Base-by-base conservation (phyloP, 495 filamentous ascomycete species). In the Chlorociboria aeruginascens region DNA sequence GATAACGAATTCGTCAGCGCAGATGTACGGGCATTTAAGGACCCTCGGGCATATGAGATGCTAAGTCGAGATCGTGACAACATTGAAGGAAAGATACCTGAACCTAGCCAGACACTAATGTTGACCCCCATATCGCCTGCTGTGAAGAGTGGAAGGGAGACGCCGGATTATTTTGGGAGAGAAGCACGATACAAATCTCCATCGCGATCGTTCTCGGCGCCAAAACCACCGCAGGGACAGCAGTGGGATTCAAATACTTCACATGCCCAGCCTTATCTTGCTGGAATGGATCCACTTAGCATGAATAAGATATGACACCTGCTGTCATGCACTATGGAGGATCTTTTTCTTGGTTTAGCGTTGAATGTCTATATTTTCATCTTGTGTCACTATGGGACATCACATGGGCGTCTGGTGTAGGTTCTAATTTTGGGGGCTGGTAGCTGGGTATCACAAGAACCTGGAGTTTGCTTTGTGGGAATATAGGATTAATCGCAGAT, bases 1-100 rank as follows among this genome's bases (percentile, higher is more conserved):
- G 59, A 68, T 59, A 74, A 67, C 55, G 92, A 97, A 56, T 97
- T 94, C 55, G 87, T 94, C 52, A 89, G 85, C 11, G 82, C 82
- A 16, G 90, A 96, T 54, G 89, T 87, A 20, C 67, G 73, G 60
- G 66, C 77, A 56, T 74, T 80, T 47, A 67, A 72, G 58, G 78
- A 84, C 47, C 68, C 72, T 55, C 43, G 43, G 10, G 77, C 80
- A 54, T 93, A 88, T 72, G 86, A 95, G 67, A 89, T 94, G 81
- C 78, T 89, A 46, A 67, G 68, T 56, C 68, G 69, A 60, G 72
- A 72, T 48, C 66, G 71, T 57, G 67, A 67, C 55, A 33, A 25
- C 13, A 25, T 25, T 25, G 20, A 25, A 4, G 48, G 68, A 12
- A 77, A 73, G 57, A 61, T 60, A 7, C 69, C 74, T 2, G 68